Percentiles rank a stretch among this genome's conserved stretches.
phyloP scores from a whole-genome alignment of 371 early-diverging fungal genomes.

The Mortierella sp. region DNA sequence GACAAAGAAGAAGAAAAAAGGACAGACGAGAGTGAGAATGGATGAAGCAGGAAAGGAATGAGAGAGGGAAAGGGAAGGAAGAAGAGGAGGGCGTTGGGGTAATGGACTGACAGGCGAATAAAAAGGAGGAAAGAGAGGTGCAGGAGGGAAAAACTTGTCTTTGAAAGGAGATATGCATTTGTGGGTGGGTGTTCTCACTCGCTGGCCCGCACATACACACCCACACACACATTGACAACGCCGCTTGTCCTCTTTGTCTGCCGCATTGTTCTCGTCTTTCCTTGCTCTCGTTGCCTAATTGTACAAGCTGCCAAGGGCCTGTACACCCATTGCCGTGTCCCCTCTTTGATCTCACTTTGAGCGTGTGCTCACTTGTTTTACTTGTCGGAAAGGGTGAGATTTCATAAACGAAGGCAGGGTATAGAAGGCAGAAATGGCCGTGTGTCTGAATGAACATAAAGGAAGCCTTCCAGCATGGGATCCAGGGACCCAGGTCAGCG shows the following conservation, averaged over 20 bases:
- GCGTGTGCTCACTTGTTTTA: neutral
- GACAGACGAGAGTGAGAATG: neutral
- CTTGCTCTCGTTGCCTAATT: neutral
- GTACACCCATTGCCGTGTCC: neutral
- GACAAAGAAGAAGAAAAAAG: neutral
- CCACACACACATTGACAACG: neutral
- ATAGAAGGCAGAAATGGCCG: no score
- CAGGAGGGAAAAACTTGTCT: neutral
- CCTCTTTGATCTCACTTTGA: neutral
- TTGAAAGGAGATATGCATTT: neutral
- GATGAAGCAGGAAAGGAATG: neutral
- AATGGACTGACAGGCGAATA: neutral
- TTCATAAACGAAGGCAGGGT: neutral
- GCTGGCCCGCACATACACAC: neutral
- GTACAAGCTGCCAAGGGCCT: neutral
- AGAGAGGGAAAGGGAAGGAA: neutral
- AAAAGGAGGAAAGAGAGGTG: neutral
- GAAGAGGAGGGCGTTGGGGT: neutral
- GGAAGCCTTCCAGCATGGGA: neutral
- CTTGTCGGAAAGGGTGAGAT: slow-evolving; percentile 6
- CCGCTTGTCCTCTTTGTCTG: neutral
- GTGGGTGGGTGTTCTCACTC: neutral
- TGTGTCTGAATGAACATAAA: neutral
- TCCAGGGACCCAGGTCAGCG: neutral
- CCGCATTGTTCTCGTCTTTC: neutral